A percentile compares a stretch with the other conserved stretches of the same genome.
phyloP scores from a whole-genome alignment of 163 green algal species.

The Smithsoniella earleae region DNA sequence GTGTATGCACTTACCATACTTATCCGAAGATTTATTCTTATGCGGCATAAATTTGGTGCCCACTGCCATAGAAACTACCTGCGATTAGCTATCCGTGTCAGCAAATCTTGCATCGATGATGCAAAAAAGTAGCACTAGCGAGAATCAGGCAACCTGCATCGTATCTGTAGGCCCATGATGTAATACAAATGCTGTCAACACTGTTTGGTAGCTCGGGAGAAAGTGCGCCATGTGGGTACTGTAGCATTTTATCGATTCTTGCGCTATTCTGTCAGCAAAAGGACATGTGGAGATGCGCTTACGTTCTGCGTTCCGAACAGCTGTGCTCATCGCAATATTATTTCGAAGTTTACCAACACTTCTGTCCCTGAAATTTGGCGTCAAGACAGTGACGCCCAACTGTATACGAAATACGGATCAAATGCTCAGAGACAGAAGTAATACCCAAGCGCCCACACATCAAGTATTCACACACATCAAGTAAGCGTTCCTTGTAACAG shows the following conservation, averaged over 20 bases:
- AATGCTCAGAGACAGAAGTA: too few species aligned
- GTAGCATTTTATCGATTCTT: neutral
- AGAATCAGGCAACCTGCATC: neutral
- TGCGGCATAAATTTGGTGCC: conserved; percentile 28
- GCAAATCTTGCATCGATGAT: neutral
- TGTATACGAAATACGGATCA: too few species aligned
- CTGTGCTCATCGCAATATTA: too few species aligned
- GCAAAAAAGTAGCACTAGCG: neutral
- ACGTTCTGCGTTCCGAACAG: conserved; percentile 18
- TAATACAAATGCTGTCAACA: conserved; percentile 9
- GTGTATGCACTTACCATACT: neutral
- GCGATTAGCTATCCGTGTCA: neutral
- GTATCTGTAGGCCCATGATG: neutral
- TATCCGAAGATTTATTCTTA: neutral
- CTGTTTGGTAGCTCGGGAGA: neutral
- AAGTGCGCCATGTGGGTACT: neutral
- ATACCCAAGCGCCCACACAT: too few species aligned
- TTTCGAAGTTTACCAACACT: too few species aligned
- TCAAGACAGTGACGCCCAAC: too few species aligned
- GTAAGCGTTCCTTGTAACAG: too few species aligned
- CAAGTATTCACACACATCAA: too few species aligned
- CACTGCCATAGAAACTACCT: neutral
- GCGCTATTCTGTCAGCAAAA: conserved; percentile 19
- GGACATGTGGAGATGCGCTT: conserved; percentile 5
- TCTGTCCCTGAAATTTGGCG: neutral